Conservation (phyloP, 2,329 filamentous ascomycete genomes). For the Huntiella omanensis region DNA sequence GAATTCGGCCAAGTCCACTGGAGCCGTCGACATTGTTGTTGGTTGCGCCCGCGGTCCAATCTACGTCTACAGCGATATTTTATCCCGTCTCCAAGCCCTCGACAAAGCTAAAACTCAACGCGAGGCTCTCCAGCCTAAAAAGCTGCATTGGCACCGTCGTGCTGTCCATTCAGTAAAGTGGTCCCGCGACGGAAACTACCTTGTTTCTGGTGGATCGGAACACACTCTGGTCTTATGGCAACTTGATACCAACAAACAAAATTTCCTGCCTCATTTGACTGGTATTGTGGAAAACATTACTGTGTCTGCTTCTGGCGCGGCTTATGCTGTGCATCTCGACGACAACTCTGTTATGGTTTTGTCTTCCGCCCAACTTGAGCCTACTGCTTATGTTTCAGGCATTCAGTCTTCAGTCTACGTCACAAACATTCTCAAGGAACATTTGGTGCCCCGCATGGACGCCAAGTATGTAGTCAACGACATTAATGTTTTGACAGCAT, state of each 20-base stretch:
- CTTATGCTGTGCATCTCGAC: conserved; percentile 68
- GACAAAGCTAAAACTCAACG: conserved; percentile 22
- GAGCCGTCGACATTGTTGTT: conserved; percentile 51
- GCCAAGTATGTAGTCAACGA: conserved; percentile 20
- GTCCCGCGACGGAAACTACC: conserved; percentile 89
- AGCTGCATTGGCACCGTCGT: conserved; percentile 80
- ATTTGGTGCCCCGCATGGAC: conserved; percentile 29
- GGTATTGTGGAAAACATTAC: conserved; percentile 70
- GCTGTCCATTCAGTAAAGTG: conserved; percentile 73
- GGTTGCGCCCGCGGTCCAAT: conserved; percentile 63
- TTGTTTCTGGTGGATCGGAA: conserved; percentile 84
- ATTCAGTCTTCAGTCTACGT: conserved; percentile 48
- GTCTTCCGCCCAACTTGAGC: conserved; percentile 74
- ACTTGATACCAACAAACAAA: conserved; percentile 63
- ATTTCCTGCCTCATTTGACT: conserved; percentile 78
- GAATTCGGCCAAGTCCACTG: conserved; percentile 5
- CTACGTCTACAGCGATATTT: conserved; percentile 60
- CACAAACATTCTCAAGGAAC: conserved; percentile 30
- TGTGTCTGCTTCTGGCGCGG: conserved; percentile 59
- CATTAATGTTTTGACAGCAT: conserved; percentile 23
- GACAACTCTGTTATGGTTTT: conserved; percentile 87
- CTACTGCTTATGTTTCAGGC: conserved; percentile 66
- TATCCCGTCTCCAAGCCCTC: conserved; percentile 35
- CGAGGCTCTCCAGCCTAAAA: conserved; percentile 38
- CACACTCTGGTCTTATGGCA: conserved; percentile 87